Evolutionary conservation across 2,329 filamentous ascomycete genomes (phyloP).

Genomic region (Boeremia exigua): DNA sequence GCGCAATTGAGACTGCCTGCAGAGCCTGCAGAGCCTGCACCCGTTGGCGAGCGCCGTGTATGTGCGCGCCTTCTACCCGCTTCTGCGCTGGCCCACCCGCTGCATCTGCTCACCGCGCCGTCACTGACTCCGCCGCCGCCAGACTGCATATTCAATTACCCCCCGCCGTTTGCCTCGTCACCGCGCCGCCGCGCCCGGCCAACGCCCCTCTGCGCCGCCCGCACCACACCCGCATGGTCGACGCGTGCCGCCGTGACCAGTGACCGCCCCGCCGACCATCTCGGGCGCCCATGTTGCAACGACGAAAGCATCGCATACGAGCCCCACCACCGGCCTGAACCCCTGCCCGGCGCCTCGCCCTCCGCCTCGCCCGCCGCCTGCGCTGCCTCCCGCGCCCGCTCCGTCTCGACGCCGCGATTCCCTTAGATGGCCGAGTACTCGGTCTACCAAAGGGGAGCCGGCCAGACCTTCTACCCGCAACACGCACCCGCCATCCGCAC

Average conservation of each 20-base stretch:
- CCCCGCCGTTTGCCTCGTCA: constrained; percentile 11
- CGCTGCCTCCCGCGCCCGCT: constrained; percentile 39
- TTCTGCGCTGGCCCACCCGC: constrained; percentile 19
- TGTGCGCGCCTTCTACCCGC: constrained; percentile 37
- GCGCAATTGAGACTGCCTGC: constrained; percentile 43
- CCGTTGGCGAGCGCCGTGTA: constrained; percentile 30
- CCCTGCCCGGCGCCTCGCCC: constrained; percentile 16
- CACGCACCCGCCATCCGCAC: constrained; percentile 57
- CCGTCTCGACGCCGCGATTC: constrained; percentile 30
- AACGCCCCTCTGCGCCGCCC: constrained; percentile 11
- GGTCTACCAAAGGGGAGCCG: constrained; percentile 67
- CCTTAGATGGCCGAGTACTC: constrained; percentile 72
- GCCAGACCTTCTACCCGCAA: constrained; percentile 65
- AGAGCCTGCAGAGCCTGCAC: constrained; percentile 28
- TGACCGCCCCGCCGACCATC: constrained; percentile 36
- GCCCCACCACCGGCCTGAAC: constrained; percentile 52
- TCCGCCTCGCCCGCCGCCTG: constrained; percentile 33
- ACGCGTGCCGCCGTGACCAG: constrained; percentile 34
- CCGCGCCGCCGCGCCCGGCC: constrained; percentile 7
- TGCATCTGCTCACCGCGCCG: constrained; percentile 24
- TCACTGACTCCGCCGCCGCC: constrained; percentile 26
- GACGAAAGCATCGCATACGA: constrained; percentile 55
- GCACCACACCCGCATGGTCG: constrained; percentile 34
- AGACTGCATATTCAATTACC: constrained; percentile 28
- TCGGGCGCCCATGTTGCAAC: constrained; percentile 56